Base-by-base conservation (phyloP, 306 rosid genomes). In the Abrus pulchellus region DNA sequence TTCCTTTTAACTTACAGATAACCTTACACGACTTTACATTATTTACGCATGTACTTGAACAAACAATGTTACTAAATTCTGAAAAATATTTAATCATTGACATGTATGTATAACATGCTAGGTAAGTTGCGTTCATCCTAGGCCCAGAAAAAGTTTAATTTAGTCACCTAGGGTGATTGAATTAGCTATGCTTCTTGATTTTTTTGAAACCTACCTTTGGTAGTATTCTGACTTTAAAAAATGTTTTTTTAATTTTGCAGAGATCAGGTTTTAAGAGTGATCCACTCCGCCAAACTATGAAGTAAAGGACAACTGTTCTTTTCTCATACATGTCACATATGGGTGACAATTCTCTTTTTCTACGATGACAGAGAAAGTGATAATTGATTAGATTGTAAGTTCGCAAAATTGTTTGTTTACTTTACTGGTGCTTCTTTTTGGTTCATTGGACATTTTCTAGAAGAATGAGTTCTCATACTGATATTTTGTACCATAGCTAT, bases 331-430 rank as follows among this genome's bases (percentile, higher is more conserved):
- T 91, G 72, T 74, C 75, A 12, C 92, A 88, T 88, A 89, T 95
- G 78, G 98, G 98, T 60, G 91, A 93, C 78, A 84, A 50, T 41
- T 80, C 81, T 75, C 87, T 90, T 85, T 88, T 90, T 83, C 79
- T 88, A 53, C 82, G 77, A 78, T 89, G 11, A 76, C 88, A 32
- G 96, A 93, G 87, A 88, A 83, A 83, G 78, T 88, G 41, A 64
- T 88, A 75, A 50, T 90, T 55, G 88, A 86, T 47, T 89, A 91
- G 52, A 80, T 90, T 12, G 97, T 87, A 82, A 86, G 97, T 78
- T 82, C 63, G 60, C 52, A n/a, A n/a, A n/a, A n/a, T n/a, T 48
- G 52, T 75, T 41, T 67, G 1, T 60, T 79, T 50, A 49, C n/a
- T 47, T 71, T 67, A 62, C 49, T 71, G 45, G 6, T 70, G 47